Percentiles rank a stretch among this genome's conserved stretches.
Conservation (phyloP, 2,329 filamentous ascomycete species). For the Nemania sp. region DNA sequence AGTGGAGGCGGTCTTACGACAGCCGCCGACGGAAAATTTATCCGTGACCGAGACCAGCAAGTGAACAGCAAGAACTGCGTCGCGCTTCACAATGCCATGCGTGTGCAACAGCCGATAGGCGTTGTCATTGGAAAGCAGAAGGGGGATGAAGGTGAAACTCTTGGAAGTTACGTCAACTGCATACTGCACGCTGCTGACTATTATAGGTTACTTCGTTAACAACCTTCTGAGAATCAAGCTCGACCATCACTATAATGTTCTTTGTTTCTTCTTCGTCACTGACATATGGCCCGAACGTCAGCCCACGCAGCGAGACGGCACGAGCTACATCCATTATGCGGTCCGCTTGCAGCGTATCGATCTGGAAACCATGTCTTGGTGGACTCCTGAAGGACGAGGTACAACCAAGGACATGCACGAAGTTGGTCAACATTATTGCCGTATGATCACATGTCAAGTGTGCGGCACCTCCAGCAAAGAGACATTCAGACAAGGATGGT, state of each 20-base stretch:
- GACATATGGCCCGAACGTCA: slow-evolving; percentile 67
- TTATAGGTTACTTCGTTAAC: slow-evolving; percentile 45
- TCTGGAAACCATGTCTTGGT: slow-evolving; percentile 58
- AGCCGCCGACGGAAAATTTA: slow-evolving; percentile 50
- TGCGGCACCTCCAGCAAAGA: slow-evolving; percentile 47
- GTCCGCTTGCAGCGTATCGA: slow-evolving; percentile 69
- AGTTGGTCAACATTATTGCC: slow-evolving; percentile 39
- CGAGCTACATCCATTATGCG: slow-evolving; percentile 46
- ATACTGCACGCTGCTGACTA: background rate
- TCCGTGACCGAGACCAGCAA: slow-evolving; percentile 51
- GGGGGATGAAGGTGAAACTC: background rate
- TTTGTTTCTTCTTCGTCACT: slow-evolving; percentile 71
- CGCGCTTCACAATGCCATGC: slow-evolving; percentile 51
- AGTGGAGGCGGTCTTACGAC: slow-evolving; percentile 26
- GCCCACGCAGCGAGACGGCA: slow-evolving; percentile 42
- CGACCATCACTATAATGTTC: slow-evolving; percentile 63
- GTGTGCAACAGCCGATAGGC: slow-evolving; percentile 19
- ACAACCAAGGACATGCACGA: slow-evolving; percentile 33
- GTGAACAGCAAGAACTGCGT: slow-evolving; percentile 42
- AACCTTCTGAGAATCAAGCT: slow-evolving; percentile 52
- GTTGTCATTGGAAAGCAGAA: slow-evolving; percentile 21
- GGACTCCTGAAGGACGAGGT: slow-evolving; percentile 48
- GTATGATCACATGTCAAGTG: slow-evolving; percentile 40
- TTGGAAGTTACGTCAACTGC: background rate
- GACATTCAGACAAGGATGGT: slow-evolving; percentile 41